Conservation (phyloP, 2,329 filamentous ascomycete genomes). For the Aspergillus ruber region DNA sequence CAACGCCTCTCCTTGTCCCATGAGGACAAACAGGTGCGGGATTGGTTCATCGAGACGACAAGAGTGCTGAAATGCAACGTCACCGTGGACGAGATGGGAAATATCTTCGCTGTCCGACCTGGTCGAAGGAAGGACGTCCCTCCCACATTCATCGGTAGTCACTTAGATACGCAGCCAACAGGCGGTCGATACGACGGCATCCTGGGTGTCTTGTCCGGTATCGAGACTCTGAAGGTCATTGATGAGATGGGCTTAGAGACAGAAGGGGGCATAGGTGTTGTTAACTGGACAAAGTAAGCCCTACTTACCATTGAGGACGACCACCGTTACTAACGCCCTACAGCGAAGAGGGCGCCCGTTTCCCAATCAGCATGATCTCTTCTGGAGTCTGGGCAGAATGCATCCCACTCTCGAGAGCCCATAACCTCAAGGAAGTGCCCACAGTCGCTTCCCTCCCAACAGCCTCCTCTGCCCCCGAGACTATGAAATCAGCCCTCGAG, state of each 20-base stretch:
- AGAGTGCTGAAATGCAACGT: conserved; percentile 59
- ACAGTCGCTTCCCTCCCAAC: conserved; percentile 37
- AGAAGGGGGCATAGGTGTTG: conserved; percentile 63
- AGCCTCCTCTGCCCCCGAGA: conserved; percentile 50
- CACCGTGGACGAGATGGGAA: conserved; percentile 69
- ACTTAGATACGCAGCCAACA: conserved; percentile 59
- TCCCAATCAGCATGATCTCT: conserved; percentile 66
- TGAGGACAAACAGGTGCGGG: conserved; percentile 62
- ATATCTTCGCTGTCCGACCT: conserved; percentile 67
- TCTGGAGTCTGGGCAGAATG: conserved; percentile 72
- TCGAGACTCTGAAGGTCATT: conserved; percentile 65
- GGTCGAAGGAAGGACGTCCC: conserved; percentile 53
- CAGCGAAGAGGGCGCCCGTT: conserved; percentile 74
- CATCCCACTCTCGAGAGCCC: conserved; percentile 57
- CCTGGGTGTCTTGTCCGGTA: conserved; percentile 63
- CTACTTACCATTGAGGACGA: no score
- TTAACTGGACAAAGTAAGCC: conserved; percentile 48
- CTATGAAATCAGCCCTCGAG: conserved; percentile 62
- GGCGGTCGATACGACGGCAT: conserved; percentile 53
- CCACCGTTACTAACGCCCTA: conserved; percentile 8
- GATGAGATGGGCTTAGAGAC: conserved; percentile 63
- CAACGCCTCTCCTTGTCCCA: conserved; percentile 65
- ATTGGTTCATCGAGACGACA: conserved; percentile 67
- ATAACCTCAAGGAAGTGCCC: conserved; percentile 56
- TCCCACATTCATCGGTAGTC: conserved; percentile 64